These are phyloP conservation scores for Posidonia australis DNA, from an alignment of 106 monocot species.

Conservation along the genomic window DNA sequence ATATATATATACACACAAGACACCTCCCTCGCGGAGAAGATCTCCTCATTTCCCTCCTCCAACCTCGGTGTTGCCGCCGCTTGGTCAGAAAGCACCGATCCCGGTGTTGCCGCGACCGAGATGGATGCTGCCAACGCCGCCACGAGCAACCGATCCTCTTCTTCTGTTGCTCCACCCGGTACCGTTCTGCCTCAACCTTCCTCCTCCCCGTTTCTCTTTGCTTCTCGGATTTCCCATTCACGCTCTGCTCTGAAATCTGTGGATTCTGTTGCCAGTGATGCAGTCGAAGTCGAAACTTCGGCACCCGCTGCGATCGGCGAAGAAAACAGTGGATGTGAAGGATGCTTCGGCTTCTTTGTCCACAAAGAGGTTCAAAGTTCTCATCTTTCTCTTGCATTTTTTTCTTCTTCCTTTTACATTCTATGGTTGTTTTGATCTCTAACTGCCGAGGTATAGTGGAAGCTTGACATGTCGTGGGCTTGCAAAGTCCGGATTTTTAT, in stretches of 20 bases:
- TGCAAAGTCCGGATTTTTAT: background rate
- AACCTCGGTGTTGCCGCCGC: no score
- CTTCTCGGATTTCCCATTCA: background rate
- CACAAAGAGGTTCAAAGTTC: conserved; percentile 13
- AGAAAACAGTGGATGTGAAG: conserved; percentile 21
- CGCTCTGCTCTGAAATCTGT: background rate
- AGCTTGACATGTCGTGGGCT: no score
- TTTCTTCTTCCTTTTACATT: background rate
- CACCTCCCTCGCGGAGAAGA: no score
- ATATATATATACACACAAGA: no score
- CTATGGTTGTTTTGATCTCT: background rate
- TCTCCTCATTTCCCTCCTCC: no score
- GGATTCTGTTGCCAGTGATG: background rate
- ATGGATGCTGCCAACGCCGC: background rate
- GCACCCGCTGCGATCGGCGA: conserved; percentile 33
- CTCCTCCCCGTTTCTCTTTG: background rate
- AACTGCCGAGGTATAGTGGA: background rate
- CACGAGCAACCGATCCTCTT: background rate
- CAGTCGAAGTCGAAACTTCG: conserved; percentile 21
- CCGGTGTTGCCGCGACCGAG: background rate
- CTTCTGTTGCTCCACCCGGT: conserved; percentile 1
- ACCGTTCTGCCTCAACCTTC: no score
- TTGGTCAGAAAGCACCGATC: no score
- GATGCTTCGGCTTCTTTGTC: background rate
- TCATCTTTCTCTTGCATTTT: background rate